These are phyloP conservation scores for Nannizzia gypsea DNA, from an alignment of 2,329 filamentous ascomycete genomes.

Conservation along the genomic window DNA sequence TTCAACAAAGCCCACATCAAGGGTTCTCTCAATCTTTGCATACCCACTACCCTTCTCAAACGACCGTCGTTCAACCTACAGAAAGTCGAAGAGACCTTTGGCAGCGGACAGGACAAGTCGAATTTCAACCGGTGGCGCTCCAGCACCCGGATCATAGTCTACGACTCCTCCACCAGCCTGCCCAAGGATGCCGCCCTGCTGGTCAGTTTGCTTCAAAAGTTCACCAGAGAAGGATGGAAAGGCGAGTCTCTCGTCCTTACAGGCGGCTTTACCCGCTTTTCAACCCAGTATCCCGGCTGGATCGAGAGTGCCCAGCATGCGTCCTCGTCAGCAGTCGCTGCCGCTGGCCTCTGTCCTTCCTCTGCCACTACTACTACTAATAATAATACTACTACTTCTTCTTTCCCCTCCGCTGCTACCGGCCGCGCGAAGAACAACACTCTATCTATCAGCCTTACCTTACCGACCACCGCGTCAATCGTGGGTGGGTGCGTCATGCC, in stretches of 20 bases:
- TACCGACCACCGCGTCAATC: constrained; percentile 42
- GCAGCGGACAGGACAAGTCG: constrained; percentile 54
- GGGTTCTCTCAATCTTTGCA: constrained; percentile 82
- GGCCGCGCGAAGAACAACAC: constrained; percentile 32
- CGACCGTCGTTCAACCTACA: constrained; percentile 79
- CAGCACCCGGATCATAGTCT: constrained; percentile 69
- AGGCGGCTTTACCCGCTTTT: constrained; percentile 70
- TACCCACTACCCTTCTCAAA: constrained; percentile 87
- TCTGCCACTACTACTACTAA: no score
- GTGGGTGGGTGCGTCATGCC: constrained; percentile 79
- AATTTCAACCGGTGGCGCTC: constrained; percentile 67
- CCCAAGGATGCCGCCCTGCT: constrained; percentile 70
- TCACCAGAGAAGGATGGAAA: constrained; percentile 67
- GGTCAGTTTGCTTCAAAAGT: constrained; percentile 86
- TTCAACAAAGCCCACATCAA: constrained; percentile 62
- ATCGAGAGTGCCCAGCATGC: constrained; percentile 40
- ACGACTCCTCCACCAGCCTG: constrained; percentile 66
- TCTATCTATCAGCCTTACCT: constrained; percentile 40
- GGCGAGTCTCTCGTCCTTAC: constrained; percentile 64
- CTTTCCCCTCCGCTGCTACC: background rate
- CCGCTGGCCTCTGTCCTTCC: no score
- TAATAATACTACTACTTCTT: no score
- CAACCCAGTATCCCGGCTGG: constrained; percentile 51
- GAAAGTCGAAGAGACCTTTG: constrained; percentile 79
- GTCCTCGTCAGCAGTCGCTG: no score